Base-by-base conservation (phyloP, 352 stramenopile genomes). In the Phytophthora nicotianae region DNA sequence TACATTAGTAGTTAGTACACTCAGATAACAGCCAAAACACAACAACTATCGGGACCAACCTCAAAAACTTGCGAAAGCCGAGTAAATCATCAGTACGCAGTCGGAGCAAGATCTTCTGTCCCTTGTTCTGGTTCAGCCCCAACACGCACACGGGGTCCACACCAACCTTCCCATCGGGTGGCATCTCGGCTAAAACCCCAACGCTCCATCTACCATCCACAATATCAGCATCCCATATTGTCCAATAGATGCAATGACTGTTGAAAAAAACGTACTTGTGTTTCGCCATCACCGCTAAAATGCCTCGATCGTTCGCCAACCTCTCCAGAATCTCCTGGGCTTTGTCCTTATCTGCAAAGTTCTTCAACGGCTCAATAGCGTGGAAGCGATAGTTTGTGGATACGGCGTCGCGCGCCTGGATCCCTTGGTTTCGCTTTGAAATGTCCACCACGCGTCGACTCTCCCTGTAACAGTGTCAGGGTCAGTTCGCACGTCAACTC, bases 91-190 rank as follows among this genome's bases (percentile, higher is more conserved):
- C 94, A 0, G 95, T 98, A 11, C 94, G 85, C n/a, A 98, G 54
- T n/a, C 94, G 83, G 17, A 98, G 76, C 38, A 97, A 68, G 42
- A 98, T 98, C 61, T 96, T 93, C 68, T 98, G 86, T 0, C 95
- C 95, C 51, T 97, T 96, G 79, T 98, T 98, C 52, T 97, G 73
- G 68, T 98, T 98, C 41, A 98, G 68, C 4, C 95, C 96, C n/a
- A 98, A 83, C 5, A 95, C 84, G 17, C 86, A 96, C 2, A 97
- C 89, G 0, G 86, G 84, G 53, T 93, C 83, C 21, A 96, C 81
- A 19, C 90, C 85, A 16, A 98, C 92, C 69, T 97, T 96, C 8
- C 91, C 91, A 58, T 97, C 90, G 0, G 92, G 91, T 21, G 89
- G 88, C 83, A 98, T 94, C 65, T 97, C 91, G 2, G 80, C 87